Conservation (phyloP, 257 asterid genomes). For the Solanum sitiens region DNA sequence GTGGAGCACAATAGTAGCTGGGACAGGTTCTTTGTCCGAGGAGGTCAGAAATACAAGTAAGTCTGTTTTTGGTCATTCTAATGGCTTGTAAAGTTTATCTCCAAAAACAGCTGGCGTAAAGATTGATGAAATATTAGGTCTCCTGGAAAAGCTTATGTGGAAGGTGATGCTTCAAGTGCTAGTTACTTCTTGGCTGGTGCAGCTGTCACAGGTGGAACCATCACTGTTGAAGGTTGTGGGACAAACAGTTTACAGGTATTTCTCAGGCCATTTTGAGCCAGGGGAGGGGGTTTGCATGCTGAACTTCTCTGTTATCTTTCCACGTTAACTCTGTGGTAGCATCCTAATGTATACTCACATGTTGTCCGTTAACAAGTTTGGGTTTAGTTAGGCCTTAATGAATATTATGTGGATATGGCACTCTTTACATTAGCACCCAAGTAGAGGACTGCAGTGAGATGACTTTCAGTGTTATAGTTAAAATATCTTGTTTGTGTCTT, state of each 20-base stretch:
- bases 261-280: not conserved
- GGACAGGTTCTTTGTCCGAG: conserved; percentile 71
- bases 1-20: conserved; percentile 80
- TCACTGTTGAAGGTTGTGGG: conserved; percentile 94
- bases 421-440: not conserved
- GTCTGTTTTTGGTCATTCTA: conserved; percentile 6
- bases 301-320: not conserved
- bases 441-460: not conserved
- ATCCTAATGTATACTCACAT: not conserved
- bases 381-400: not conserved
- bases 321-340: not conserved
- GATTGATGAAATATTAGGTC: conserved; percentile 33
- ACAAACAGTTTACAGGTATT: conserved; percentile 92
- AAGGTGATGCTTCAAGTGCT: conserved; percentile 99
- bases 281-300: not conserved
- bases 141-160: conserved; percentile 90
- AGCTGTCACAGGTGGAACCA: conserved; percentile 42
- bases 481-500: not conserved
- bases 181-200: conserved; percentile 99
- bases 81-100: not conserved
- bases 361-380: not conserved
- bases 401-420: not conserved
- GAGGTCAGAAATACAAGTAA: conserved; percentile 90
- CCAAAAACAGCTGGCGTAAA: not conserved
- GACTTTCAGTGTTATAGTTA: not conserved